These are phyloP conservation scores for Saccharomycopsis selenospora DNA, from an alignment of 805 yeast genomes.

Conservation along the genomic window DNA sequence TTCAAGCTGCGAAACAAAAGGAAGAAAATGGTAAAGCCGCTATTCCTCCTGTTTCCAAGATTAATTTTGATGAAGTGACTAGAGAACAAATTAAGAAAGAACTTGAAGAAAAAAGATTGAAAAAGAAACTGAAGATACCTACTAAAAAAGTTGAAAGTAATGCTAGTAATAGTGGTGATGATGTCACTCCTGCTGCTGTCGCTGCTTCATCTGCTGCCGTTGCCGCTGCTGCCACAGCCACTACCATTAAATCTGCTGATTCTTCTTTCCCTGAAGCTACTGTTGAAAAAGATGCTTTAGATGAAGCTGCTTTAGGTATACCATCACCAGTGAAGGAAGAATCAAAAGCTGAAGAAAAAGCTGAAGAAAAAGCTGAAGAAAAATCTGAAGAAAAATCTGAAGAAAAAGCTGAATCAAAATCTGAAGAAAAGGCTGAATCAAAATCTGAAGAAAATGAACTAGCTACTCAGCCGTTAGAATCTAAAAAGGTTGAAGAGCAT, in stretches of 20 bases:
- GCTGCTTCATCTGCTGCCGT: not conserved
- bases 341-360: not conserved
- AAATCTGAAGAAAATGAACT: not conserved
- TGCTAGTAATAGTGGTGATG: slow-evolving; percentile 33
- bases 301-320: not conserved
- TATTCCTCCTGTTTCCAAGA: slow-evolving; percentile 1
- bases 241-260: not conserved
- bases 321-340: slow-evolving; percentile 5
- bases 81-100: slow-evolving; percentile 25
- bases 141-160: slow-evolving; percentile 30
- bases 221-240: not conserved
- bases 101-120: slow-evolving; percentile 31
- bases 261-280: not conserved
- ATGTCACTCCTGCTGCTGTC: slow-evolving; percentile 18
- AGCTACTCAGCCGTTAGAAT: not conserved
- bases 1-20: slow-evolving; percentile 17
- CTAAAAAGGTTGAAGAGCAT: slow-evolving; percentile 2
- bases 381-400: not conserved
- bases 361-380: not conserved
- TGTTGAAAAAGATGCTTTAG: not conserved
- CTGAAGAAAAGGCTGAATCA: not conserved
- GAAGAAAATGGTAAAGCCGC: slow-evolving; percentile 5
- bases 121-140: slow-evolving; percentile 29
- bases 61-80: slow-evolving; percentile 11
- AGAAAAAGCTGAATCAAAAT: not conserved